phyloP scores from a whole-genome alignment of 768 basidiomycete species.

The Trametes maxima region DNA sequence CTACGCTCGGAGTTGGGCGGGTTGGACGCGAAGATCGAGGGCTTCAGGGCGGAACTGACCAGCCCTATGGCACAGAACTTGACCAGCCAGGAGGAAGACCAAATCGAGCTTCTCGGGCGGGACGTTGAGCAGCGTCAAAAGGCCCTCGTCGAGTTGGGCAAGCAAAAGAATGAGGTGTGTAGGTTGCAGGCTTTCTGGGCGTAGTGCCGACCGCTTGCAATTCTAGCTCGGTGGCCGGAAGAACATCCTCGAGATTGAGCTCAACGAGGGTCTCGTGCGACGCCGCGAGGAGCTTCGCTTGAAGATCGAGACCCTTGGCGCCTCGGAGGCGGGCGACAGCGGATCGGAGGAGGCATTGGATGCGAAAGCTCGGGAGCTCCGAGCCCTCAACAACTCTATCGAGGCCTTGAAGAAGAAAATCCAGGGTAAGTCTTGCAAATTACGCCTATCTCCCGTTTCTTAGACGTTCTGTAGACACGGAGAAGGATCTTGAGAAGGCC shows the following conservation, averaged over 20 bases:
- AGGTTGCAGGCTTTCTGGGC: background rate
- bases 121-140: conserved; percentile 79
- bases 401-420: conserved; percentile 61
- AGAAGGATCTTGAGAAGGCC: conserved; percentile 70
- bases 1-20: conserved; percentile 69
- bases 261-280: conserved; percentile 85
- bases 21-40: conserved; percentile 62
- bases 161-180: conserved; percentile 70
- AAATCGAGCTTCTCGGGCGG: conserved; percentile 67
- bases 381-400: conserved; percentile 66
- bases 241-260: conserved; percentile 86
- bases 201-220: background rate
- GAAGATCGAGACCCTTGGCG: conserved; percentile 77
- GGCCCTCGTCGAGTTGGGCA: conserved; percentile 66
- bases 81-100: conserved; percentile 67
- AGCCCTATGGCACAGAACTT: conserved; percentile 77
- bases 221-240: conserved; percentile 54
- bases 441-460: background rate
- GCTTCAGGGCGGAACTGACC: conserved; percentile 67
- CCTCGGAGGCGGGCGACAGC: conserved; percentile 55
- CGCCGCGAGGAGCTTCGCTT: conserved; percentile 75
- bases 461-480: conserved; percentile 51
- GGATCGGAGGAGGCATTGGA: conserved; percentile 70
- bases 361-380: conserved; percentile 67
- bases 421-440: conserved; percentile 45